These are phyloP conservation scores for Botrytis medusae DNA, from an alignment of 2,329 filamentous ascomycete genomes.

Conservation along the genomic window DNA sequence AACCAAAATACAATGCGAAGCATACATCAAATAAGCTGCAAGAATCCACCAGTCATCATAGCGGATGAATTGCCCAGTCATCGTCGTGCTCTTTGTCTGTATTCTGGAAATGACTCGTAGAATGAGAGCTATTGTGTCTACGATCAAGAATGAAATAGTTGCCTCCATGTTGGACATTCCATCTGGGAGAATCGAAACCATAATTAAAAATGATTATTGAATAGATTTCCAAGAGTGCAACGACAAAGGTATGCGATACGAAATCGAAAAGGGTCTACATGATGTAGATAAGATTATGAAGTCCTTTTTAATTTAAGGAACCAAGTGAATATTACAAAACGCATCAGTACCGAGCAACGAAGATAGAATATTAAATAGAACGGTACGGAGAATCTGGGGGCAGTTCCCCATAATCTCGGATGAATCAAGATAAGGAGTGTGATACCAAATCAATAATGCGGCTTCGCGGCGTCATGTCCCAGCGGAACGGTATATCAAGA, in stretches of 20 bases:
- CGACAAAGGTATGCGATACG: neutral
- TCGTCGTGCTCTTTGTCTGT: neutral
- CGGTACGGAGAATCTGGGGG: neutral
- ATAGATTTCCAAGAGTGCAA: neutral
- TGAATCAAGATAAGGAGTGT: neutral
- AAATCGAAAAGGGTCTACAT: neutral
- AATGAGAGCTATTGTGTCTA: constrained; percentile 9
- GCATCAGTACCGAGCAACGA: neutral
- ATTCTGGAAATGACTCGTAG: constrained; percentile 16
- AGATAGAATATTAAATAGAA: neutral
- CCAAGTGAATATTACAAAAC: constrained; percentile 9
- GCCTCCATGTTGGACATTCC: constrained; percentile 4
- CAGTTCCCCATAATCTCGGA: neutral
- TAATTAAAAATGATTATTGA: neutral
- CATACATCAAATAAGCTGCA: constrained; percentile 13
- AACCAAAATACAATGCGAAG: constrained; percentile 11
- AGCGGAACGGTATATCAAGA: neutral
- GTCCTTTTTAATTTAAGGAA: neutral
- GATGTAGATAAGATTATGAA: neutral
- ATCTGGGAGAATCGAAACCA: constrained; percentile 7
- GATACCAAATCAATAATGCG: constrained; percentile 1
- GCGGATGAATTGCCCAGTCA: neutral
- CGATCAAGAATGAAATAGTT: constrained; percentile 5
- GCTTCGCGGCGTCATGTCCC: neutral
- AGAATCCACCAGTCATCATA: constrained; percentile 18